A percentile compares a stretch with the other conserved stretches of the same genome.
phyloP scores from a whole-genome alignment of 805 yeast genomes.

The Candida tibetensis region DNA sequence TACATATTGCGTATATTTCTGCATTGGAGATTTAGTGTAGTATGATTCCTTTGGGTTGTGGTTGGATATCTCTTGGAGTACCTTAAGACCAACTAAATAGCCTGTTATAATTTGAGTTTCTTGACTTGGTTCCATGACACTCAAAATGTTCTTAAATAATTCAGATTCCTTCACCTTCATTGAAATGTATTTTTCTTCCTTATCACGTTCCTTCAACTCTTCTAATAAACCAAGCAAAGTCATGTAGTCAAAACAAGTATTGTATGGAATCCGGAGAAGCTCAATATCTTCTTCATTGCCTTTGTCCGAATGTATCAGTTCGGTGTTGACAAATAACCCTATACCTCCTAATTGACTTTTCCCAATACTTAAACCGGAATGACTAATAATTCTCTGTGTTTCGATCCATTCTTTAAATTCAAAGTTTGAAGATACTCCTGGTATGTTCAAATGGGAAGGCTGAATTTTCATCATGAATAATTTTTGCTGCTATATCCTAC shows the following conservation, averaged over 20 bases:
- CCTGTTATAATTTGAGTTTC: constrained; percentile 29
- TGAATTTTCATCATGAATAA: neutral
- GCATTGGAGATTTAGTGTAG: constrained; percentile 17
- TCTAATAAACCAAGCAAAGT: constrained; percentile 18
- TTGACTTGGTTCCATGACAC: constrained; percentile 19
- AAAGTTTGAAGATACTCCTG: constrained; percentile 3
- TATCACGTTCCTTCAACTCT: constrained; percentile 16
- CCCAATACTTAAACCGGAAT: constrained; percentile 16
- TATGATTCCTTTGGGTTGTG: neutral
- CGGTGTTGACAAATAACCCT: constrained; percentile 23
- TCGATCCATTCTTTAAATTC: constrained; percentile 2
- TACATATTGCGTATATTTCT: constrained; percentile 26
- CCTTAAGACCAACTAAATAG: constrained; percentile 19
- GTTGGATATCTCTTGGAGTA: neutral
- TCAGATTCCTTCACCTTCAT: constrained; percentile 14
- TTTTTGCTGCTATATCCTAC: no score
- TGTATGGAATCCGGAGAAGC: constrained; percentile 11
- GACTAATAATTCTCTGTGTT: constrained; percentile 12
- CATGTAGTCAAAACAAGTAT: constrained; percentile 16
- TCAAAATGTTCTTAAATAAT: constrained; percentile 19
- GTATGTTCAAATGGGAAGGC: constrained; percentile 1
- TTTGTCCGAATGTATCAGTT: neutral
- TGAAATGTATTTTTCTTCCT: neutral
- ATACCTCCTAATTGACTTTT: constrained; percentile 29
- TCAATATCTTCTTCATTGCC: constrained; percentile 7